Conservation (phyloP, 140 eudicot genomes). For the Senecio squalidus region DNA sequence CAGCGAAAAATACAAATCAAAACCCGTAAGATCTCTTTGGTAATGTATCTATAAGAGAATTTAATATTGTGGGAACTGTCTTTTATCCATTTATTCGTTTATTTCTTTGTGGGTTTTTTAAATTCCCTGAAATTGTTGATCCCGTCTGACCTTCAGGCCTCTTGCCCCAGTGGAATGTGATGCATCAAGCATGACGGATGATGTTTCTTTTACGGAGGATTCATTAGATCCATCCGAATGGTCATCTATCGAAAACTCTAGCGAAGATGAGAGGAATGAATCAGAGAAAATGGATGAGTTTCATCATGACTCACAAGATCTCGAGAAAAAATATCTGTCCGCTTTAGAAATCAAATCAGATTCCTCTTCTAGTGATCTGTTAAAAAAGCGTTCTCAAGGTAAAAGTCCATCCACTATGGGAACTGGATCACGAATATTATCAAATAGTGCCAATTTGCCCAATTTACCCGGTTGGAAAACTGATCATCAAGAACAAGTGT, state of each 20-base stretch:
- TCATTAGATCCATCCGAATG: slow-evolving; percentile 52
- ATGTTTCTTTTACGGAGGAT: slow-evolving; percentile 43
- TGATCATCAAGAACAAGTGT: slow-evolving; percentile 22
- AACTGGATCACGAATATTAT: slow-evolving; percentile 15
- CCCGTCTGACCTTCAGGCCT: slow-evolving; percentile 33
- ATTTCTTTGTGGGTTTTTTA: not conserved
- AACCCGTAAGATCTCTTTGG: slow-evolving; percentile 39
- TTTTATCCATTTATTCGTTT: not conserved
- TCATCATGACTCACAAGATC: slow-evolving; percentile 19
- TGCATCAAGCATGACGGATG: slow-evolving; percentile 51
- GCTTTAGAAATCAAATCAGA: slow-evolving; percentile 52
- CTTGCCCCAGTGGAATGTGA: slow-evolving; percentile 37
- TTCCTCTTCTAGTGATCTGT: slow-evolving; percentile 18
- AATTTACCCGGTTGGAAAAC: slow-evolving; percentile 12
- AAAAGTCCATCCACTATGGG: slow-evolving; percentile 21
- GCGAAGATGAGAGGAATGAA: slow-evolving; percentile 46
- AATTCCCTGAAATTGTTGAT: not conserved
- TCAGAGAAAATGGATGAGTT: slow-evolving; percentile 24
- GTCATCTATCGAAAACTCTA: slow-evolving; percentile 39
- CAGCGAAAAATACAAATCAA: slow-evolving; percentile 23
- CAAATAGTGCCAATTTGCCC: slow-evolving; percentile 6
- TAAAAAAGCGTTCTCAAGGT: slow-evolving; percentile 24
- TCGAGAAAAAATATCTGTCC: slow-evolving; percentile 47
- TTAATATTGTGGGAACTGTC: not conserved
- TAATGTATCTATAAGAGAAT: slow-evolving; percentile 7